Conservation (phyloP, 306 rosid genomes). For the Astragalus membranaceus region DNA sequence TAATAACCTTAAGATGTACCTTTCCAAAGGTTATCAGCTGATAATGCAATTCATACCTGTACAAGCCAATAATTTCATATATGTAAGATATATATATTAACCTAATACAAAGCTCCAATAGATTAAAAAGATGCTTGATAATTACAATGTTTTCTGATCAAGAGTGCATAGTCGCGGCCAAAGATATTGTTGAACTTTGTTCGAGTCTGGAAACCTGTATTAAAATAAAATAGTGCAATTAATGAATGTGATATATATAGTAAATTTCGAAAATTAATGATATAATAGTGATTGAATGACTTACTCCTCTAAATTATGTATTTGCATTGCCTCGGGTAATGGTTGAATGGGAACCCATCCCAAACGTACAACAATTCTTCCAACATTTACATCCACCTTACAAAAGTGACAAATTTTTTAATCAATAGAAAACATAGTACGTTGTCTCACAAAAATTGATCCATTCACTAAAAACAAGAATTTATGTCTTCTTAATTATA, state of each 20-base stretch:
- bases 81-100: background rate
- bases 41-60: conserved; percentile 74
- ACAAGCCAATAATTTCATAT: background rate
- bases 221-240: background rate
- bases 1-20: conserved; percentile 20
- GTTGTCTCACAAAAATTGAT: background rate
- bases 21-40: conserved; percentile 81
- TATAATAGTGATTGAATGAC: conserved; percentile 1
- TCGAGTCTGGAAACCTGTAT: conserved; percentile 47
- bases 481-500: background rate
- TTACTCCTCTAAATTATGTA: conserved; percentile 55
- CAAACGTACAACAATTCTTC: conserved; percentile 61
- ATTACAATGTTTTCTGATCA: conserved; percentile 45
- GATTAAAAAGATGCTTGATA: background rate
- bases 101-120: background rate
- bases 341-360: conserved; percentile 89
- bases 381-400: conserved; percentile 84
- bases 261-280: background rate
- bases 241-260: background rate
- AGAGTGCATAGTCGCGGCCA: conserved; percentile 60
- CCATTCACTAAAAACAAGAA: background rate
- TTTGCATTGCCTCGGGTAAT: conserved; percentile 45
- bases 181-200: conserved; percentile 59
- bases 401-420: background rate
- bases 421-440: background rate